phyloP scores from a whole-genome alignment of 1,139 yeast species.

The Scheffersomyces parashehatae region DNA sequence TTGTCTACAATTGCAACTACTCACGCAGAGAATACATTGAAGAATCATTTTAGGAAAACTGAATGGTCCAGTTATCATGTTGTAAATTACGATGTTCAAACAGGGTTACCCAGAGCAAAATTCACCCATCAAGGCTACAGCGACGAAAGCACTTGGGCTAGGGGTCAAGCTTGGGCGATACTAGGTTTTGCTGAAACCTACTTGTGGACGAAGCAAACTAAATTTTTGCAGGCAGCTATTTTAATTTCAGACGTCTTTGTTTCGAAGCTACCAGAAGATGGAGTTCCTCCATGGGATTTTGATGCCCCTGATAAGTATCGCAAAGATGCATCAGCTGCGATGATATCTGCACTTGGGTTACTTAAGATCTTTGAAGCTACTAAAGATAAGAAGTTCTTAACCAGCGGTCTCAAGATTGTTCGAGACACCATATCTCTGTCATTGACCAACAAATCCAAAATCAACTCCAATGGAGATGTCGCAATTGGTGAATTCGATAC shows the following conservation, averaged over 20 bases:
- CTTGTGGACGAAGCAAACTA: constrained; percentile 18
- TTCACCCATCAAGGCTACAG: constrained; percentile 26
- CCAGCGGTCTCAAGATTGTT: constrained; percentile 10
- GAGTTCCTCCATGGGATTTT: constrained; percentile 29
- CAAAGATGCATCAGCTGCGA: constrained; percentile 26
- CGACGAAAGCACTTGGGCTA: constrained; percentile 26
- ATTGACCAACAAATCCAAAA: constrained; percentile 6
- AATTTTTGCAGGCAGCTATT: constrained; percentile 22
- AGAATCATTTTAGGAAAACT: constrained; percentile 21
- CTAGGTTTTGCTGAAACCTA: constrained; percentile 24
- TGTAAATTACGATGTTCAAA: constrained; percentile 19
- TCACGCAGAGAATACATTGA: constrained; percentile 26
- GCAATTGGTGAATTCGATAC: constrained; percentile 17
- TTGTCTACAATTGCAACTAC: constrained; percentile 24
- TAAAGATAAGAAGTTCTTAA: constrained; percentile 10
- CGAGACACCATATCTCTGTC: constrained; percentile 7
- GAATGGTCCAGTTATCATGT: constrained; percentile 25
- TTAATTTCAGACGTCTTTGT: constrained; percentile 19
- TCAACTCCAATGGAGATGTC: constrained; percentile 11
- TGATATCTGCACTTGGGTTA: constrained; percentile 25
- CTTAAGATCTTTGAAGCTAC: constrained; percentile 18
- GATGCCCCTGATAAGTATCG: constrained; percentile 23
- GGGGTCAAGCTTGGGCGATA: constrained; percentile 30
- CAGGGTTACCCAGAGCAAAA: constrained; percentile 18
- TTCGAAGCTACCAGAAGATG: constrained; percentile 19